These are phyloP conservation scores for Eimeria sp. DNA, from an alignment of 169 alveolate genomes.

Conservation along the genomic window DNA sequence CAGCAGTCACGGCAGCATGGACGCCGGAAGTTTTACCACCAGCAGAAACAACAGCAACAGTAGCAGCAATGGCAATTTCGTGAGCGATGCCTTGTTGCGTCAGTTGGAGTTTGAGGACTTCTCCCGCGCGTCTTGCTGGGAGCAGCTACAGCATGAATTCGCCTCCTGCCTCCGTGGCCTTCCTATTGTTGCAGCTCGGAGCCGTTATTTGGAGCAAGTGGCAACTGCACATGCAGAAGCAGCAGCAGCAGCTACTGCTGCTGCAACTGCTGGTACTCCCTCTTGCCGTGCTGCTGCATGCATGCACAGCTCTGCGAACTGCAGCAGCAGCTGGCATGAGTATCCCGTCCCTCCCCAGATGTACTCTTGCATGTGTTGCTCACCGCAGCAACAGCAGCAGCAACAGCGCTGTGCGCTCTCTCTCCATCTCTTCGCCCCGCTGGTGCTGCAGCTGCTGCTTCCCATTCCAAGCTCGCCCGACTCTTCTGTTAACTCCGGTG, in stretches of 20 bases:
- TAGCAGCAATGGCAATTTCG: neutral
- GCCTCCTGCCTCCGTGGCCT: neutral
- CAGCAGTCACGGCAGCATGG: neutral
- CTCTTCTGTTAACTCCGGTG: neutral
- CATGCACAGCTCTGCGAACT: neutral
- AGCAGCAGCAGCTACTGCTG: neutral
- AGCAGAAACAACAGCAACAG: conserved; percentile 10
- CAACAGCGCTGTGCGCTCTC: conserved; percentile 44
- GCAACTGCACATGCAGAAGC: neutral
- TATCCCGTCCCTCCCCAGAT: conserved; percentile 10
- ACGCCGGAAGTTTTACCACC: neutral
- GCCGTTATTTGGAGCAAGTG: conserved; percentile 26
- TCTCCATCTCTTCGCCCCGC: conserved; percentile 49
- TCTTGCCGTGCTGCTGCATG: neutral
- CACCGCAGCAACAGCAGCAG: conserved; percentile 25
- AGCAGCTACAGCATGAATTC: conserved; percentile 17
- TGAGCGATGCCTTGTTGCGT: conserved; percentile 35
- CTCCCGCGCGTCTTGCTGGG: conserved; percentile 54
- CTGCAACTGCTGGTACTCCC: neutral
- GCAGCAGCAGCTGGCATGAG: conserved; percentile 48
- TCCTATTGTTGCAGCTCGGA: conserved; percentile 15
- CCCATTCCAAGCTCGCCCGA: neutral
- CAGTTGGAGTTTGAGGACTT: conserved; percentile 36
- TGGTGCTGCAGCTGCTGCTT: conserved; percentile 21
- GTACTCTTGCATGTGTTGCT: conserved; percentile 8